phyloP scores from a whole-genome alignment of 371 early-diverging fungal species.

The Blakeslea trispora region DNA sequence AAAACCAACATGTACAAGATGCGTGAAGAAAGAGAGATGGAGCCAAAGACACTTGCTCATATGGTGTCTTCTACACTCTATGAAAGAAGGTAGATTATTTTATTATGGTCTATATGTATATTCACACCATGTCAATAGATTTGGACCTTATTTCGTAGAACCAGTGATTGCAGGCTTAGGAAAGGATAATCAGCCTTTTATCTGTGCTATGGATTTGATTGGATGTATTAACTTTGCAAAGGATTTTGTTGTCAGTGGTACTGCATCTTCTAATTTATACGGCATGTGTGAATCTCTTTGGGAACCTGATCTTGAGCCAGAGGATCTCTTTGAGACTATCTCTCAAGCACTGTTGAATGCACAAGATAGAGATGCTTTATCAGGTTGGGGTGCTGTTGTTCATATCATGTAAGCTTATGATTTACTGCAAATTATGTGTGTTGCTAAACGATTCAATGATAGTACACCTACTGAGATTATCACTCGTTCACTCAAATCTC shows the following conservation, averaged over 20 bases:
- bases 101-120: neutral
- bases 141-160: conserved; percentile 96
- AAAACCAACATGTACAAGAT: conserved; percentile 97
- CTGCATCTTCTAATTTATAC: conserved; percentile 87
- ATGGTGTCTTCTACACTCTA: conserved; percentile 98
- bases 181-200: conserved; percentile 89
- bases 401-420: conserved; percentile 77
- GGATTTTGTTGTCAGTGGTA: conserved; percentile 98
- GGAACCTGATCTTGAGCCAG: conserved; percentile 96
- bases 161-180: conserved; percentile 97
- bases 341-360: conserved; percentile 97
- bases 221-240: conserved; percentile 96
- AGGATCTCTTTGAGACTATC: conserved; percentile 97
- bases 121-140: conserved; percentile 57
- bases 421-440: neutral
- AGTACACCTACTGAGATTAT: conserved; percentile 86
- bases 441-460: conserved; percentile 8
- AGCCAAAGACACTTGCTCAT: conserved; percentile 93
- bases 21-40: conserved; percentile 96
- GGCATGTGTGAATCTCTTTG: conserved; percentile 99
- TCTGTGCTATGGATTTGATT: conserved; percentile 96
- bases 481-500: conserved; percentile 74
- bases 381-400: conserved; percentile 99
- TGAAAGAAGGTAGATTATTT: conserved; percentile 74
- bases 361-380: conserved; percentile 97